Percentiles rank a stretch among this genome's conserved stretches.
These are phyloP conservation scores for Fonsecaea multimorphosa DNA, from an alignment of 2,329 filamentous ascomycete species.

Conservation along the genomic window DNA sequence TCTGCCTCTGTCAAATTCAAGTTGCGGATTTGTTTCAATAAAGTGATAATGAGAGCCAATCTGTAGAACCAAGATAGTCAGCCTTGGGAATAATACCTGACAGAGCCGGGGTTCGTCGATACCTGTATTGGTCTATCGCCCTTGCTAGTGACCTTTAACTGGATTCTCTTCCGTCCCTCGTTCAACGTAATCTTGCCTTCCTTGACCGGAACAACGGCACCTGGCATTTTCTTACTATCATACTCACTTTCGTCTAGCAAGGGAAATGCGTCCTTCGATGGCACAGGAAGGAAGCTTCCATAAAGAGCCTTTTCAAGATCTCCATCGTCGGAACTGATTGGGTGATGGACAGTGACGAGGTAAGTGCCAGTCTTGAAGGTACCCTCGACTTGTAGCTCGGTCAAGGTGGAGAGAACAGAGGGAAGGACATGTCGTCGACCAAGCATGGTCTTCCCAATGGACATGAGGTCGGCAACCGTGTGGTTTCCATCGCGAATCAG, in stretches of 20 bases:
- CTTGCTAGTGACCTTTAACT: constrained; percentile 78
- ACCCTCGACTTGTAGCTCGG: constrained; percentile 90
- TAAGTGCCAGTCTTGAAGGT: constrained; percentile 92
- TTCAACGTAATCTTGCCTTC: constrained; percentile 72
- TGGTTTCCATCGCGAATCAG: constrained; percentile 96
- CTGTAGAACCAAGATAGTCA: constrained; percentile 44
- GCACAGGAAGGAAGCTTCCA: constrained; percentile 86
- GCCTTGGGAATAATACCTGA: constrained; percentile 1
- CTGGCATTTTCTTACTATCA: constrained; percentile 71
- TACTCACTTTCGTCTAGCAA: constrained; percentile 69
- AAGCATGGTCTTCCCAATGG: constrained; percentile 86
- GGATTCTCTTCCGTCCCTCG: constrained; percentile 73
- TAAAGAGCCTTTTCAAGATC: constrained; percentile 87
- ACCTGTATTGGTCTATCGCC: constrained; percentile 92
- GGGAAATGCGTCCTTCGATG: constrained; percentile 71
- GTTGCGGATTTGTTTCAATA: constrained; percentile 87
- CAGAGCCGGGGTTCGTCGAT: constrained; percentile 18
- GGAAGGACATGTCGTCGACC: constrained; percentile 90
- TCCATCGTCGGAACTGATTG: constrained; percentile 83
- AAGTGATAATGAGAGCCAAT: constrained; percentile 95
- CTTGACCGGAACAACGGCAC: constrained; percentile 76
- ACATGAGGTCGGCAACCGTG: constrained; percentile 91
- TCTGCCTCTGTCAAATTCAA: constrained; percentile 83
- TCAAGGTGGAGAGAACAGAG: constrained; percentile 76
- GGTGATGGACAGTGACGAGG: constrained; percentile 91